These are phyloP conservation scores for Entomortierella lignicola DNA, from an alignment of 192 early-diverging fungal genomes.

Conservation along the genomic window DNA sequence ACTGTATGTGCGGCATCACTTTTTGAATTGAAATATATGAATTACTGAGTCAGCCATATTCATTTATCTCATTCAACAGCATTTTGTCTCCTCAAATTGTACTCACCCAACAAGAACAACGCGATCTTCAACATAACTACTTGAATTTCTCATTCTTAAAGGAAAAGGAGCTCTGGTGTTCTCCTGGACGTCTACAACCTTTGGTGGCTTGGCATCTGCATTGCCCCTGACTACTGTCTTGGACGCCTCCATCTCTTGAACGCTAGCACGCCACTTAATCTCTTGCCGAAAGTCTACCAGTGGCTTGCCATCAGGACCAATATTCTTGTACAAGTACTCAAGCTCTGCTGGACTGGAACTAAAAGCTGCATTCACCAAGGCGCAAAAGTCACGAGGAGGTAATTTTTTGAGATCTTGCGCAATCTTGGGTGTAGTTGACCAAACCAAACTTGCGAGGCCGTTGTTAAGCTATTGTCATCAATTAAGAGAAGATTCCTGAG, in stretches of 20 bases:
- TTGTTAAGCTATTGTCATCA: constrained; percentile 62
- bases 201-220: constrained; percentile 65
- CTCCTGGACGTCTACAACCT: constrained; percentile 70
- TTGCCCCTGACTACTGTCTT: constrained; percentile 9
- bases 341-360: constrained; percentile 77
- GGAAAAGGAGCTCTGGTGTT: constrained; percentile 86
- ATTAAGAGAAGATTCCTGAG: not conserved
- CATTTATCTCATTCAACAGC: too few species aligned
- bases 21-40: not conserved
- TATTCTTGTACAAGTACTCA: constrained; percentile 72
- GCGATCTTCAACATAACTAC: constrained; percentile 78
- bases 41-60: too few species aligned
- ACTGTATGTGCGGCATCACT: constrained; percentile 96
- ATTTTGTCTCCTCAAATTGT: not conserved
- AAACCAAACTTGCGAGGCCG: constrained; percentile 83
- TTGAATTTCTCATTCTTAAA: constrained; percentile 82
- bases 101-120: constrained; percentile 87
- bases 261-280: constrained; percentile 74
- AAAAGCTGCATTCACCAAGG: constrained; percentile 87
- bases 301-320: constrained; percentile 55
- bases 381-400: constrained; percentile 71
- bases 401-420: constrained; percentile 72
- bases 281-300: constrained; percentile 67
- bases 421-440: constrained; percentile 81
- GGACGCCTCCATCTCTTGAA: constrained; percentile 39